Evolutionary conservation across 2,329 filamentous ascomycete genomes (phyloP), one percentile per base, ranked within the genome.

Genomic region (Fusarium sp.): DNA sequence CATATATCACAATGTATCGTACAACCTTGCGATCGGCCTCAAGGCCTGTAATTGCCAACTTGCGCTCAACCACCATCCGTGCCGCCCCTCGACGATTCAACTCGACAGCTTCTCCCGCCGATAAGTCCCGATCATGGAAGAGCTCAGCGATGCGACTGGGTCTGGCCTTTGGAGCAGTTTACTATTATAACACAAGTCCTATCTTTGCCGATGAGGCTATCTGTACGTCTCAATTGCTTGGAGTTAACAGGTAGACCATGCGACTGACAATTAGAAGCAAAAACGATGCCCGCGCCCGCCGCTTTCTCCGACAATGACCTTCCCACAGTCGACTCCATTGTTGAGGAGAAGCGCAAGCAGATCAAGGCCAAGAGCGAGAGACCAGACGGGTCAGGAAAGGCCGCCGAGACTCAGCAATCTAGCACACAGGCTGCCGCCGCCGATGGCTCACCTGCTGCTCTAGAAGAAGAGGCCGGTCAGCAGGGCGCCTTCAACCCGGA

Each of bases 401-500:
- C 67, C 58, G 41, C 73, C 9, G 71, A 73, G 46, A 67, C 77
- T 19, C 67, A 76, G 22, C 66, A 75, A 19, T 62, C 75, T 7
- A 73, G 75, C 7, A 62, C 73, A 19, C 70, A 77, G 45, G 67
- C 35, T 44, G 76, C 71, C 6, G 70, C 63, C 25, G 53, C 75
- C 65, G 68, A 71, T 7, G 77, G 78, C 27, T 82, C 85, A 3
- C 82, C 84, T 8, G 82, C 82, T 58, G 84, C 80, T 0, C 82
- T 96, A 15, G 91, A 97, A 78, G 88, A 93, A 62, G 94, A 97
- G 79, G 94, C 93, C 7, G 87, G 83, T 65, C 90, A 95, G 77
- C 90, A 98, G 80, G 96, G 93, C 56, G 96, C 96, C 1, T 99
- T 98, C 83, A 97, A 99, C 80, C 94, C 94, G 4, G 96, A 98